Evolutionary conservation across 169 alveolate species (phyloP).

Genomic region (Babesia microti): DNA sequence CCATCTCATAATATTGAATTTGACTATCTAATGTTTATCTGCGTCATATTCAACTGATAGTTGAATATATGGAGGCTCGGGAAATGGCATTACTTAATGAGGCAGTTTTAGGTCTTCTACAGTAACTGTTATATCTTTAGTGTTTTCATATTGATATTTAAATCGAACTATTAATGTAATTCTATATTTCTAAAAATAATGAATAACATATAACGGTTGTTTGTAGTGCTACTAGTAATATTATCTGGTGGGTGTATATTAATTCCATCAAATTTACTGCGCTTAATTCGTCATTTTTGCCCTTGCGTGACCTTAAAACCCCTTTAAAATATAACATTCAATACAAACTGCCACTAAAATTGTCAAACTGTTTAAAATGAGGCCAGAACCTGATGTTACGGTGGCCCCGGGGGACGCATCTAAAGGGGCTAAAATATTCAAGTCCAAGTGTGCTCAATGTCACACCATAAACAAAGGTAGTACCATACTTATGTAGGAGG

Average conservation of each 20-base stretch:
- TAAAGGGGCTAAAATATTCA: slow-evolving; percentile 80
- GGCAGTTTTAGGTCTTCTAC: too few species aligned
- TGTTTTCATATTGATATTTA: too few species aligned
- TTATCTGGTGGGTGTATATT: background rate
- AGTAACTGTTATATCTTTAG: too few species aligned
- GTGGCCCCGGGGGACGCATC: slow-evolving; percentile 81
- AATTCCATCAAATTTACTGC: background rate
- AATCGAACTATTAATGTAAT: too few species aligned
- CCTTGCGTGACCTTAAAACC: background rate
- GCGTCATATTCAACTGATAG: too few species aligned
- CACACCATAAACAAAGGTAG: slow-evolving; percentile 76
- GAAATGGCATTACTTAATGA: too few species aligned
- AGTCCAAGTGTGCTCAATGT: slow-evolving; percentile 86
- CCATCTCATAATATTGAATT: too few species aligned
- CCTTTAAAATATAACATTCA: background rate
- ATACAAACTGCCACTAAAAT: background rate
- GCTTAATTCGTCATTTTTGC: background rate
- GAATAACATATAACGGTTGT: too few species aligned
- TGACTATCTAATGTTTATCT: too few species aligned
- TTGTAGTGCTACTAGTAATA: background rate
- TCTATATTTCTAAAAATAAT: too few species aligned
- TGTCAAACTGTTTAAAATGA: slow-evolving; percentile 15
- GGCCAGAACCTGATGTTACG: slow-evolving; percentile 78
- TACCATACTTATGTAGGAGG: slow-evolving; percentile 60
- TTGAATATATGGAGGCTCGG: too few species aligned